Percentiles rank a stretch among this genome's conserved stretches.
Conservation (phyloP, 75 land plant genomes). For the Gnetum montanum region DNA sequence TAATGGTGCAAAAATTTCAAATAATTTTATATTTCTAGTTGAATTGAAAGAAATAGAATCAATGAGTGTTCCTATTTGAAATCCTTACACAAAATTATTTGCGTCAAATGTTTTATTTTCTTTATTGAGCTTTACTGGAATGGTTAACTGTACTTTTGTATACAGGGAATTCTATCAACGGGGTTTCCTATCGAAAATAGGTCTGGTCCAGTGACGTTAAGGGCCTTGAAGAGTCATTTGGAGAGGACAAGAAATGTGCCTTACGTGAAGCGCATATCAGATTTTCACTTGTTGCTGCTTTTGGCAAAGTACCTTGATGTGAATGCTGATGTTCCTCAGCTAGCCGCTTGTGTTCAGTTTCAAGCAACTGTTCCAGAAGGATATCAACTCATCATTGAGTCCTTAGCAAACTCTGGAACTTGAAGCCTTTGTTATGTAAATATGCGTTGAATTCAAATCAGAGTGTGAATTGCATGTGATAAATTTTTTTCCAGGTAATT, state of each 20-base stretch:
- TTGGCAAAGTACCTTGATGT: constrained; percentile 71
- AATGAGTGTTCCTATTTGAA: too few relatives aligned
- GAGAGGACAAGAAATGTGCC: constrained; percentile 55
- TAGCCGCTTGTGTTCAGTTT: constrained; percentile 61
- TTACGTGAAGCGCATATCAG: constrained; percentile 84
- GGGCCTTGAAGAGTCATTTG: constrained; percentile 67
- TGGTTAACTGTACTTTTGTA: not conserved
- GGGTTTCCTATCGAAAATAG: constrained; percentile 90
- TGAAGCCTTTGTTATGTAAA: constrained; percentile 1
- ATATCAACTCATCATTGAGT: constrained; percentile 78
- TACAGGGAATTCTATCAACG: constrained; percentile 84
- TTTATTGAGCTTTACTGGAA: not conserved
- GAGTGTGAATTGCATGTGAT: not conserved
- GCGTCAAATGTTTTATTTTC: not conserved
- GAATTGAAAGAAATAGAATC: too few relatives aligned
- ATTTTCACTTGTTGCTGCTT: constrained; percentile 81
- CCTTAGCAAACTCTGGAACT: constrained; percentile 39
- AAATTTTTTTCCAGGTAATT: too few relatives aligned
- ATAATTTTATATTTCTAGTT: too few relatives aligned
- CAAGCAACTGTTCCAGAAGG: constrained; percentile 83
- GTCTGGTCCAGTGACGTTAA: constrained; percentile 26
- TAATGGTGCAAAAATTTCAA: too few relatives aligned
- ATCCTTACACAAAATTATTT: too few relatives aligned
- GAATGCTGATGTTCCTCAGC: constrained; percentile 69
- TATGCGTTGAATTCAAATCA: not conserved